These are phyloP conservation scores for Ophiostoma sp. DNA, from an alignment of 2,329 filamentous ascomycete species.

Conservation along the genomic window DNA sequence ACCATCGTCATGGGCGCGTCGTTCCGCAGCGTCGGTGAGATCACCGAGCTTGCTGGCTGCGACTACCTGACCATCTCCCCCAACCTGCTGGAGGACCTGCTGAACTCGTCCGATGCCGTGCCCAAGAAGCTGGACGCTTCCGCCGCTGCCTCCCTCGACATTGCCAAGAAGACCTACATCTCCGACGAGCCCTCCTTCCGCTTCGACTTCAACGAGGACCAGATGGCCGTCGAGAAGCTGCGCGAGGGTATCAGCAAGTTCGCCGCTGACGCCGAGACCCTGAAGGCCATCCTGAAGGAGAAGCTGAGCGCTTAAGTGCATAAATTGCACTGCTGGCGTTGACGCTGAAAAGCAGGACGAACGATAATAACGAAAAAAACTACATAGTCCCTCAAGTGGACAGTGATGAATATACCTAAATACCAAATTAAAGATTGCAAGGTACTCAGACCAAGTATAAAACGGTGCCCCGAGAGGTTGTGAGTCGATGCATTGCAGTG, in stretches of 20 bases:
- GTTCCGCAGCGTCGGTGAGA: slow-evolving; percentile 93
- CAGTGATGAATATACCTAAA: neutral
- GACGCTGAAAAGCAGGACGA: neutral
- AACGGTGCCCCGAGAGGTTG: too few relatives aligned
- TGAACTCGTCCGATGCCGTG: slow-evolving; percentile 73
- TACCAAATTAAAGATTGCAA: neutral
- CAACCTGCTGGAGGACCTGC: slow-evolving; percentile 87
- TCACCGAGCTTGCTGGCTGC: slow-evolving; percentile 95
- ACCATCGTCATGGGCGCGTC: slow-evolving; percentile 99
- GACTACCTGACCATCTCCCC: slow-evolving; percentile 99
- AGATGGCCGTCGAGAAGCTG: slow-evolving; percentile 99
- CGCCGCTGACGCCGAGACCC: slow-evolving; percentile 85
- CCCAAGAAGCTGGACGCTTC: slow-evolving; percentile 87
- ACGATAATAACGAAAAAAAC: slow-evolving; percentile 5
- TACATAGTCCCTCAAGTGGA: neutral
- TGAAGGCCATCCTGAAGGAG: slow-evolving; percentile 85
- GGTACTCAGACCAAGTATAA: neutral
- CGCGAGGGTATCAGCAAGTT: slow-evolving; percentile 99
- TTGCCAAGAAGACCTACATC: slow-evolving; percentile 88
- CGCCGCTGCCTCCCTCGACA: slow-evolving; percentile 59
- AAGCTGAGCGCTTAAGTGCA: slow-evolving; percentile 55
- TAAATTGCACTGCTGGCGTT: neutral
- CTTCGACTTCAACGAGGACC: slow-evolving; percentile 99
- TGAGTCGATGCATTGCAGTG: too few relatives aligned
- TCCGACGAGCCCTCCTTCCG: slow-evolving; percentile 85